Conservation (phyloP, 2,329 filamentous ascomycete genomes). For the Aspergillus sclerotialis region DNA sequence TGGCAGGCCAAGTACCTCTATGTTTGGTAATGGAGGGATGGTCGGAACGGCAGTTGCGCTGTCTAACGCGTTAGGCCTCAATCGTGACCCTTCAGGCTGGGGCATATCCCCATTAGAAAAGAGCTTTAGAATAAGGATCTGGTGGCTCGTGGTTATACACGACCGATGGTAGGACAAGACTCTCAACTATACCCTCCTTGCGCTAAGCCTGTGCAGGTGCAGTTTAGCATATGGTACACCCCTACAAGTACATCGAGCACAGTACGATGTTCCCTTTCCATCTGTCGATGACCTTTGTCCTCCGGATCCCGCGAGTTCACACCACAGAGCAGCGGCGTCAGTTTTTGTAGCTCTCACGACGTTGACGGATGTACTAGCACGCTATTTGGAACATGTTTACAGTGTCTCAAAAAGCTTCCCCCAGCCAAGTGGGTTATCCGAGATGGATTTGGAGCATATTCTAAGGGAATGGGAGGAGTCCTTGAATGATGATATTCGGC, state of each 20-base stretch:
- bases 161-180: slow-evolving; percentile 44
- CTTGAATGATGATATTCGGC: slow-evolving; percentile 31
- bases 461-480: slow-evolving; percentile 42
- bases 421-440: slow-evolving; percentile 9
- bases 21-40: slow-evolving; percentile 48
- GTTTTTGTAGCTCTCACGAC: slow-evolving; percentile 42
- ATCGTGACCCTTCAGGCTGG: slow-evolving; percentile 48
- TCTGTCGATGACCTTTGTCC: slow-evolving; percentile 26
- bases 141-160: slow-evolving; percentile 51
- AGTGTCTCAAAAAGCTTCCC: slow-evolving; percentile 23
- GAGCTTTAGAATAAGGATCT: slow-evolving; percentile 45
- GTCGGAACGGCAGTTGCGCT: slow-evolving; percentile 47
- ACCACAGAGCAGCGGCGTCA: slow-evolving; percentile 20
- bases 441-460: slow-evolving; percentile 29
- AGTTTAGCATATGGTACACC: slow-evolving; percentile 50
- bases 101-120: slow-evolving; percentile 48
- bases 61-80: slow-evolving; percentile 49
- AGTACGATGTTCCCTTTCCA: slow-evolving; percentile 46
- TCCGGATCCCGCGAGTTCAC: slow-evolving; percentile 7
- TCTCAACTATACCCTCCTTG: neutral
- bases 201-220: slow-evolving; percentile 29
- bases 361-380: slow-evolving; percentile 38
- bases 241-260: slow-evolving; percentile 38
- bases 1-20: slow-evolving; percentile 48
- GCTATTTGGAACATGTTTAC: slow-evolving; percentile 28